Base-by-base conservation (phyloP, 1,139 yeast genomes). In the Geotrichum aggregatum region DNA sequence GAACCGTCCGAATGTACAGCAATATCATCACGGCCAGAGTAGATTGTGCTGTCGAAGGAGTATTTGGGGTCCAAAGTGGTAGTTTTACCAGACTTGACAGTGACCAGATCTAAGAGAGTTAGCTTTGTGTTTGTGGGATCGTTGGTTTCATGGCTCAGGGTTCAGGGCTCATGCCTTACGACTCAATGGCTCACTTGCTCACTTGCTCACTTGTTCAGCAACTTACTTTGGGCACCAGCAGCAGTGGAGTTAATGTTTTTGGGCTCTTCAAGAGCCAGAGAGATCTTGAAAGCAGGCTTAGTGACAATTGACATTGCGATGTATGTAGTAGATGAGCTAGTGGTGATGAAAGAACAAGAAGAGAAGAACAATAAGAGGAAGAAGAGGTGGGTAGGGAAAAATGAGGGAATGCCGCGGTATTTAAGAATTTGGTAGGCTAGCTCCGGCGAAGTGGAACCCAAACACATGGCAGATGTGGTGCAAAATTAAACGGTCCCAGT, bases 11-110 rank as follows among this genome's bases (percentile, higher is more conserved):
- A 53, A 36, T 63, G 63, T 18, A 71, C 65, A 28, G 74, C 69
- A 58, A 80, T 67, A 49, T 77, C 77, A 58, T 80, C 84, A 55
- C 68, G 66, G 11, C 84, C 84, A 35, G 50, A 48, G 3, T 24
- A 42, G 52, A 73, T 59, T 6, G 57, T 59, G 21, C 69, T 63
- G 48, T 72, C 72, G 49, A 72, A 70, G 38, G 73, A 72, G 36
- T 56, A 65, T 13, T 62, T 56, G 1, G 62, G 58, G 56, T 68
- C 72, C 8, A 71, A 39, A 3, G 75, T 65, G 56, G 67, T 68
- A 22, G 70, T 61, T 52, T 61, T 65, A 11, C 76, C 76, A 18
- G 66, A 63, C 1, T 45, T 62, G 44, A 72, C 58, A 33, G 52
- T 54, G 21, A 71, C 74, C 11, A 43, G 43, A 38, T 44, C 52